Conservation (phyloP, 352 stramenopile genomes). For the Globisporangium ultimum region DNA sequence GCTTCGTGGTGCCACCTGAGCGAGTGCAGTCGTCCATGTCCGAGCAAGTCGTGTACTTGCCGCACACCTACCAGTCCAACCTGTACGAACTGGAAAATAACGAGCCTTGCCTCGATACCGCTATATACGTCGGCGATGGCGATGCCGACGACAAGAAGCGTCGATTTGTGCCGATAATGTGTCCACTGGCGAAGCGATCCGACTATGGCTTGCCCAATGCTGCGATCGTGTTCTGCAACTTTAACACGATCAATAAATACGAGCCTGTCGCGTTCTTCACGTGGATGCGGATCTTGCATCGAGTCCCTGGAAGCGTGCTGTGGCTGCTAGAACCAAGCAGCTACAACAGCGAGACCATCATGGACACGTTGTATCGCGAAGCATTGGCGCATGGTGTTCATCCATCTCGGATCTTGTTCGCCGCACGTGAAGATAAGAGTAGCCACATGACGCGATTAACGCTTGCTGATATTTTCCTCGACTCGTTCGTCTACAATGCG, state of each 20-base stretch:
- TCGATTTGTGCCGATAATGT: constrained; percentile 7
- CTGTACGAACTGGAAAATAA: constrained; percentile 40
- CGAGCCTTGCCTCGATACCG: too few species aligned
- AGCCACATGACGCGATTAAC: constrained; percentile 80
- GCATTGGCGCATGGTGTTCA: constrained; percentile 65
- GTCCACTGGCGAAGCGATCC: constrained; percentile 16
- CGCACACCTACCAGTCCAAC: constrained; percentile 91
- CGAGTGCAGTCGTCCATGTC: constrained; percentile 41
- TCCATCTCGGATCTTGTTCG: constrained; percentile 66
- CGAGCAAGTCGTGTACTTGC: constrained; percentile 88
- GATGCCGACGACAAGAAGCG: not conserved
- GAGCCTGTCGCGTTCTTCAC: constrained; percentile 82
- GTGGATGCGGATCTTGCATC: constrained; percentile 88
- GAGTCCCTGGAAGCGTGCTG: constrained; percentile 79
- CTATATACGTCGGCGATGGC: not conserved
- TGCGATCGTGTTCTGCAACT: constrained; percentile 84
- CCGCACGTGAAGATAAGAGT: constrained; percentile 45
- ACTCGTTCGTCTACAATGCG: constrained; percentile 95
- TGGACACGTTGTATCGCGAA: constrained; percentile 44
- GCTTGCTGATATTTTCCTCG: constrained; percentile 91
- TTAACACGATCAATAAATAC: constrained; percentile 95
- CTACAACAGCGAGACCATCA: constrained; percentile 19
- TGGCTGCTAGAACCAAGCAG: constrained; percentile 72
- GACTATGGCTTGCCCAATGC: constrained; percentile 27
- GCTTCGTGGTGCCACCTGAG: constrained; percentile 57